Base-by-base conservation (phyloP, 2,329 filamentous ascomycete genomes). In the Tricladium varicosporioides region DNA sequence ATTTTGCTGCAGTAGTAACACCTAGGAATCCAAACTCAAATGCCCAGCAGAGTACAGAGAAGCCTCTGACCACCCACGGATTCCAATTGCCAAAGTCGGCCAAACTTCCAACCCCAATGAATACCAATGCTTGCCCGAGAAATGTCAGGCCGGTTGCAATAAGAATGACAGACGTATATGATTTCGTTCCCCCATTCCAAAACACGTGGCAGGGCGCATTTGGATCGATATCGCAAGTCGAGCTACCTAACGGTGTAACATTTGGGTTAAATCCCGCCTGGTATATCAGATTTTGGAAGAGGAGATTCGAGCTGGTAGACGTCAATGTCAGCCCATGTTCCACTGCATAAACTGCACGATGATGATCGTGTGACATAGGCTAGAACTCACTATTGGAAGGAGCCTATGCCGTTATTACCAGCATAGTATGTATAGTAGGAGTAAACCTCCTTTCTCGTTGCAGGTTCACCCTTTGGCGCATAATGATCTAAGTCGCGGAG, bases 31-130 rank as follows among this genome's bases (percentile, higher is more conserved):
- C 68, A 56, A 70, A 70, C 32, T 70, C 66, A 36, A 69, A 67
- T 11, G 60, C 67, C 63, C 63, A 69, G n/a, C 51, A 58, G 2
- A 69, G 36, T 2, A 69, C 59, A 5, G 68, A 69, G 40, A 69
- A 70, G 2, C 47, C 50, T 55, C 65, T 65, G 13, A 70, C 66
- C 13, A 70, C 64, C 68, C 68, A 70, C 9, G 63, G 66, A 44
- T 69, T 69, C 67, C 67, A 70, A 49, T 63, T 67, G 5, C 68
- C 68, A 56, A 63, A 69, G 50, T 70, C 68, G 14, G 68, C 68
- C 55, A 69, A 48, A 58, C 65, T 67, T 13, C 67, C 67, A 15
- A 69, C 53, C 1, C 56, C 48, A 42, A 70, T 63, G 53, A 70
- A 68, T 13, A 69, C 32, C 7, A 70, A 19, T 15, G 64, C 58